Percentiles rank a stretch among this genome's conserved stretches.
These are phyloP conservation scores for Vitis hybrid DNA, from an alignment of 177 flowering plant genomes.

Conservation along the genomic window DNA sequence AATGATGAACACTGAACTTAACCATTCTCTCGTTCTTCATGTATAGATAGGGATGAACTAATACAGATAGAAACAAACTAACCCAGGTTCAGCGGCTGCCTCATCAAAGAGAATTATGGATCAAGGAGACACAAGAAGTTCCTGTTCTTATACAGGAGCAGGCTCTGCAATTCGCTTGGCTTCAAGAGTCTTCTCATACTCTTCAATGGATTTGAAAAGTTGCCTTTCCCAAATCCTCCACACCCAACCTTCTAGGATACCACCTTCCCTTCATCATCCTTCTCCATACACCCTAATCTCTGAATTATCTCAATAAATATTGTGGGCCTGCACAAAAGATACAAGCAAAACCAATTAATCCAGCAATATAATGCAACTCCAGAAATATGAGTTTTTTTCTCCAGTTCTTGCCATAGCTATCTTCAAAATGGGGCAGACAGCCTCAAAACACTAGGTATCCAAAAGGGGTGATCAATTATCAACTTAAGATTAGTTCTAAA, in stretches of 20 bases:
- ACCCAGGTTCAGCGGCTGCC: not conserved
- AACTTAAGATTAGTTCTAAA: too few species aligned
- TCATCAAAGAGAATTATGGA: not conserved
- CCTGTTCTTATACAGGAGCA: constrained; percentile 15
- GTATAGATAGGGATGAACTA: too few species aligned
- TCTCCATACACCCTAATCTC: constrained; percentile 76
- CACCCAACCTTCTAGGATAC: constrained; percentile 83
- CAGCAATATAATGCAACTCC: not conserved
- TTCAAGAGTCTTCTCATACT: constrained; percentile 85
- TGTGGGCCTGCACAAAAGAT: constrained; percentile 61
- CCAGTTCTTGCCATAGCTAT: too few species aligned
- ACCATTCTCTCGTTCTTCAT: too few species aligned
- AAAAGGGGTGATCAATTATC: too few species aligned
- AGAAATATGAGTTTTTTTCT: not conserved
- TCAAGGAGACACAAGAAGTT: not conserved
- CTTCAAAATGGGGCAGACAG: too few species aligned
- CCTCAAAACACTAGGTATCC: too few species aligned
- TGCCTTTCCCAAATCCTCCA: constrained; percentile 92
- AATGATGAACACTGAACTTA: too few species aligned
- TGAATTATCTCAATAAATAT: constrained; percentile 87
- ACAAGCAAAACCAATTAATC: not conserved
- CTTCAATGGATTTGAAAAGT: constrained; percentile 89
- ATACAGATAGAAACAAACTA: too few species aligned
- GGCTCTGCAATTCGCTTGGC: constrained; percentile 31
- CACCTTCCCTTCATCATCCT: constrained; percentile 64